These are phyloP conservation scores for Porosira glacialis DNA, from an alignment of 352 stramenopile genomes.

Conservation along the genomic window DNA sequence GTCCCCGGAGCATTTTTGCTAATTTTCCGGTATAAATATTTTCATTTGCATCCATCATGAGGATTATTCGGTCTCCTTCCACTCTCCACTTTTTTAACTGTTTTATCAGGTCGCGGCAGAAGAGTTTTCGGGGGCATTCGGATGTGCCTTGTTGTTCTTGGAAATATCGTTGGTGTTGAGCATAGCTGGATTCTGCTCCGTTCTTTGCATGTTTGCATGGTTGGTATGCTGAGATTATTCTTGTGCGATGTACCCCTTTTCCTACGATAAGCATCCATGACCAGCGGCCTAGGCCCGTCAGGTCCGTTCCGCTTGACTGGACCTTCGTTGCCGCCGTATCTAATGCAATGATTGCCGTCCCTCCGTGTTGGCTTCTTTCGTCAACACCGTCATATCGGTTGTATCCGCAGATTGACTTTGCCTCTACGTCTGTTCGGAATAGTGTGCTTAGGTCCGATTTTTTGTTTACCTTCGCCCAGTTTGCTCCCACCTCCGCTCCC, in stretches of 20 bases:
- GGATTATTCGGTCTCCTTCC: slow-evolving; percentile 8
- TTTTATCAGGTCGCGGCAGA: slow-evolving; percentile 10
- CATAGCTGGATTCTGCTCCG: slow-evolving; percentile 9
- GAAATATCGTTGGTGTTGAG: slow-evolving; percentile 32
- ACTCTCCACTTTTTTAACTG: slow-evolving; percentile 8
- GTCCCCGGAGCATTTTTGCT: slow-evolving; percentile 1
- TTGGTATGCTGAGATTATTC: slow-evolving; percentile 7
- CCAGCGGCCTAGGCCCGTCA: slow-evolving; percentile 9
- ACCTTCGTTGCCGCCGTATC: neutral
- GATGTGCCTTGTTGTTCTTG: slow-evolving; percentile 2
- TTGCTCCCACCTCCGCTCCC: no score
- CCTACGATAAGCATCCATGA: slow-evolving; percentile 4
- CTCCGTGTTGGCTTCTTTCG: slow-evolving; percentile 3
- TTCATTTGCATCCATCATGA: slow-evolving; percentile 28
- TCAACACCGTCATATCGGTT: neutral
- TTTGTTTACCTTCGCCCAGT: no score
- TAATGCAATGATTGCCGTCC: slow-evolving; percentile 4
- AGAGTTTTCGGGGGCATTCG: slow-evolving; percentile 8
- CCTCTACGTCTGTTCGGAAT: slow-evolving; percentile 8
- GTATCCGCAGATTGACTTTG: slow-evolving; percentile 1
- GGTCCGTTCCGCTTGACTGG: slow-evolving; percentile 2
- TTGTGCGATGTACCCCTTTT: neutral
- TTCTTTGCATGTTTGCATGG: slow-evolving; percentile 3
- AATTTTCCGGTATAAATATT: slow-evolving; percentile 16
- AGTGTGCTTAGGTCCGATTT: no score